Percentiles rank a stretch among this genome's conserved stretches.
phyloP scores from a whole-genome alignment of 441 rosid genomes.

The Biscutella laevigata region DNA sequence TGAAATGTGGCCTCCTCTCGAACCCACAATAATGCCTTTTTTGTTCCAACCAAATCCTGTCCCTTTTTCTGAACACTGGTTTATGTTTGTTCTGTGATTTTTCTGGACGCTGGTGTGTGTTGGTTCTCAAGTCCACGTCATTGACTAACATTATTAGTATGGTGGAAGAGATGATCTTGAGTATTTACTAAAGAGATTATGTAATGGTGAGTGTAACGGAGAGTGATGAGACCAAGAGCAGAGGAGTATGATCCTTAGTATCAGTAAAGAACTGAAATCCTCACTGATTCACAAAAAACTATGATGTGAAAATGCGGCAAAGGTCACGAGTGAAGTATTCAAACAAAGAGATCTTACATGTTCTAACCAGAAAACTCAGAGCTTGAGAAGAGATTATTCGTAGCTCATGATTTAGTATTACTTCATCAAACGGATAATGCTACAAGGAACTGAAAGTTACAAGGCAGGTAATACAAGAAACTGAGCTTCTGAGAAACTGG shows the following conservation, averaged over 20 bases:
- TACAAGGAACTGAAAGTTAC: too few species aligned
- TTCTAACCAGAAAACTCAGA: not conserved
- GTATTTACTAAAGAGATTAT: not conserved
- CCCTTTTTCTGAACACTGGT: not conserved
- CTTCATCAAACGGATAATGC: too few species aligned
- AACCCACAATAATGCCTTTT: conserved; percentile 19
- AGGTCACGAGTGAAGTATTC: not conserved
- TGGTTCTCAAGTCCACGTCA: conserved; percentile 6
- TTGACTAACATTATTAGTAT: not conserved
- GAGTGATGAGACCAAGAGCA: not conserved
- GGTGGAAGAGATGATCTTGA: not conserved
- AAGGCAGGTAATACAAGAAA: too few species aligned
- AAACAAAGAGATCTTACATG: not conserved
- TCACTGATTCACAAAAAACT: not conserved
- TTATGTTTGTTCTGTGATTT: conserved; percentile 9
- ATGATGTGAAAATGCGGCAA: not conserved
- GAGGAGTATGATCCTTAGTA: too few species aligned
- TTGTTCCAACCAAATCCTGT: conserved; percentile 16
- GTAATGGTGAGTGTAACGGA: not conserved
- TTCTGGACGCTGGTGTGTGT: conserved; percentile 14
- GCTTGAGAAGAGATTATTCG: not conserved
- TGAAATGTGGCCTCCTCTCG: conserved; percentile 11
- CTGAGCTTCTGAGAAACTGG: too few species aligned
- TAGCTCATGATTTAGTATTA: too few species aligned
- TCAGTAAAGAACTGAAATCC: too few species aligned